phyloP scores from a whole-genome alignment of 129 eudicot species.

The Scalesia atractyloides region DNA sequence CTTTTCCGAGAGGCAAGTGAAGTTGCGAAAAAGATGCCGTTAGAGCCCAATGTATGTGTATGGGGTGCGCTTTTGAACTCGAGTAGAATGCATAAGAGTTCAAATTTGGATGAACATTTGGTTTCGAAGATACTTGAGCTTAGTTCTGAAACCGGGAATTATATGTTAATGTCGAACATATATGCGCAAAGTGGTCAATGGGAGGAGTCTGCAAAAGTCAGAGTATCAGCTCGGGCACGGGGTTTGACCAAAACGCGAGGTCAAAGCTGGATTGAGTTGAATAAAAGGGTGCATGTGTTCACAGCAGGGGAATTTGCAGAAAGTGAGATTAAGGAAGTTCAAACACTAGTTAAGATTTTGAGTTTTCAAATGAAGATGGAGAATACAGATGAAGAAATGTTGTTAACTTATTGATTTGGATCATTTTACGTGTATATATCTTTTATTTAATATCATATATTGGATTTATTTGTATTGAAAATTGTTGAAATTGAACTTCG shows the following conservation, averaged over 20 bases:
- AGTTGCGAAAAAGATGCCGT: constrained; percentile 54
- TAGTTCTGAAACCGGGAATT: constrained; percentile 50
- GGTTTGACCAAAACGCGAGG: constrained; percentile 72
- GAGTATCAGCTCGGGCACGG: constrained; percentile 55
- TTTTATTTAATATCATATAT: background rate
- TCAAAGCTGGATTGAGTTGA: constrained; percentile 76
- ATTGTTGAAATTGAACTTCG: background rate
- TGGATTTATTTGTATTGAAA: background rate
- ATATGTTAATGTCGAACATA: constrained; percentile 70
- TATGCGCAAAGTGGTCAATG: constrained; percentile 68
- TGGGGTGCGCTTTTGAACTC: constrained; percentile 80
- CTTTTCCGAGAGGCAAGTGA: constrained; percentile 60
- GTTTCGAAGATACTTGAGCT: constrained; percentile 45
- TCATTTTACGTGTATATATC: background rate
- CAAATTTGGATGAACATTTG: constrained; percentile 45
- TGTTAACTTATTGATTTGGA: constrained; percentile 14
- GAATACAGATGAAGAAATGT: background rate
- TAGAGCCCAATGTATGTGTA: constrained; percentile 66
- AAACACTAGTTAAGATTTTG: constrained; percentile 35
- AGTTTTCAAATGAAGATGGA: constrained; percentile 50
- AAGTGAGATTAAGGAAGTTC: constrained; percentile 45
- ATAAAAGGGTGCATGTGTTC: constrained; percentile 54
- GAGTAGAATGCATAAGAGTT: constrained; percentile 53
- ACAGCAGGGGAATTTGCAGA: constrained; percentile 45
- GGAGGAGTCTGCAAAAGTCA: constrained; percentile 73